Evolutionary conservation across 192 early-diverging fungal genomes (phyloP).

Genomic region (Martensiomyces pterosporus): DNA sequence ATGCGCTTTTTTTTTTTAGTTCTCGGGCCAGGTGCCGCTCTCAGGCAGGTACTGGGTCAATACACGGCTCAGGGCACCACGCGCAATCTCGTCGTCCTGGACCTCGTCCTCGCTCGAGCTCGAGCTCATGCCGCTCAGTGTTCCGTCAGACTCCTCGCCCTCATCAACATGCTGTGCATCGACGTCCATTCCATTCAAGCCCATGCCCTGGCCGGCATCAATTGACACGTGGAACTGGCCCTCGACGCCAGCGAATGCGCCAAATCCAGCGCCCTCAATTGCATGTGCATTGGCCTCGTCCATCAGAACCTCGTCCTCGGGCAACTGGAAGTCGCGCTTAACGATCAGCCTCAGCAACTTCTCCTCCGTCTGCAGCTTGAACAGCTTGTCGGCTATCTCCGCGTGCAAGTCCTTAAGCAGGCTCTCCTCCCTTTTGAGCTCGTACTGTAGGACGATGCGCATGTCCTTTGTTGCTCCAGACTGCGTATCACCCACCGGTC

Average conservation of each 20-base stretch:
- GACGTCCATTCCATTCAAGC: no score
- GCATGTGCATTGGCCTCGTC: slow-evolving; percentile 3
- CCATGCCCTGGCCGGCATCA: not conserved
- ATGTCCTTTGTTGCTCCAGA: slow-evolving; percentile 21
- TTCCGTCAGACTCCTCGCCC: slow-evolving; percentile 5
- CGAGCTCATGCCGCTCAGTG: slow-evolving; percentile 23
- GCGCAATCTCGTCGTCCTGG: slow-evolving; percentile 40
- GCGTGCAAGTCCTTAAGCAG: slow-evolving; percentile 40
- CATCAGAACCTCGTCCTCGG: slow-evolving; percentile 9
- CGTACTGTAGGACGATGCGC: slow-evolving; percentile 43
- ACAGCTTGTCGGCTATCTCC: slow-evolving; percentile 42
- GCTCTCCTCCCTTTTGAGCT: slow-evolving; percentile 37
- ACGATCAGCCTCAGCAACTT: slow-evolving; percentile 44
- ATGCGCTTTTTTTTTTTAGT: no score
- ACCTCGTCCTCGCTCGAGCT: slow-evolving; percentile 40
- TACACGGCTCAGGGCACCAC: slow-evolving; percentile 37
- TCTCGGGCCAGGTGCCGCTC: not conserved
- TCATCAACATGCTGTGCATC: slow-evolving; percentile 6
- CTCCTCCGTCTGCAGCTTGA: slow-evolving; percentile 42
- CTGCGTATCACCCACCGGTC: not conserved
- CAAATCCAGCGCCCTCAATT: slow-evolving; percentile 1
- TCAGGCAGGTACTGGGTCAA: slow-evolving; percentile 24
- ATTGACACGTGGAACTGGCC: not conserved
- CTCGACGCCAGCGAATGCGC: not conserved
- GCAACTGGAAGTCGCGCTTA: slow-evolving; percentile 36